Base-by-base conservation (phyloP, 78 protist species). In the Thecamonas trahens region DNA sequence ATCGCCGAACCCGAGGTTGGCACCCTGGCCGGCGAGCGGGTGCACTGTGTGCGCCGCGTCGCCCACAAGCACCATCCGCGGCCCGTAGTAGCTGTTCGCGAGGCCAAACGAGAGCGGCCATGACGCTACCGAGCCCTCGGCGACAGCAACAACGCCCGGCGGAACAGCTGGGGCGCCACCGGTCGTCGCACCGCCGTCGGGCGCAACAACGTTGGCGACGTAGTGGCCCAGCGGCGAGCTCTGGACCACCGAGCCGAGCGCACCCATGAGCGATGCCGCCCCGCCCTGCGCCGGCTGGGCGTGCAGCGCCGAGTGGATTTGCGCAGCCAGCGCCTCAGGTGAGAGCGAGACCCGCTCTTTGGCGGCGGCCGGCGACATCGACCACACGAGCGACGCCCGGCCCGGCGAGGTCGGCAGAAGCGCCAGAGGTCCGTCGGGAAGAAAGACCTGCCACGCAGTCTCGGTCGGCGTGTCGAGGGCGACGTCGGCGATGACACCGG, bases 11-110 rank as follows among this genome's bases (percentile, higher is more conserved):
- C 92, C 92, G n/a, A 84, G 37, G 54, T 87, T 87, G 9, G 79
- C 82, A n/a, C 92, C 92, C 76, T 87, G 92, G 15, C 92, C 92
- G 11, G 92, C 92, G 34, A 87, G 40, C 53, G 92, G 92, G 68
- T 87, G 92, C 34, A 83, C 82, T 1, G 66, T n/a, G 39, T 87
- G 92, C 3, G 92, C 88, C 0, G 92, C 92, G 70, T 87, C 92
- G 26, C 84, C 87, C 32, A 82, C 72, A n/a, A 82, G 50, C 39
- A 76, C 72, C 9, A 74, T 15, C 20, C 82, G 50, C 6, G 42
- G 49, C 3, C 53, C 32, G 13, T 63, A 53, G 60, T 82, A 82
- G 6, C 63, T 32, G 2, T 20, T n/a, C 13, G 82, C 65, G 42
- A 75, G 87, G 28, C 67, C 74, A 0, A 75, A 20, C 14, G 75